Conservation (phyloP, 768 basidiomycete genomes). For the Suillus weaverae region DNA sequence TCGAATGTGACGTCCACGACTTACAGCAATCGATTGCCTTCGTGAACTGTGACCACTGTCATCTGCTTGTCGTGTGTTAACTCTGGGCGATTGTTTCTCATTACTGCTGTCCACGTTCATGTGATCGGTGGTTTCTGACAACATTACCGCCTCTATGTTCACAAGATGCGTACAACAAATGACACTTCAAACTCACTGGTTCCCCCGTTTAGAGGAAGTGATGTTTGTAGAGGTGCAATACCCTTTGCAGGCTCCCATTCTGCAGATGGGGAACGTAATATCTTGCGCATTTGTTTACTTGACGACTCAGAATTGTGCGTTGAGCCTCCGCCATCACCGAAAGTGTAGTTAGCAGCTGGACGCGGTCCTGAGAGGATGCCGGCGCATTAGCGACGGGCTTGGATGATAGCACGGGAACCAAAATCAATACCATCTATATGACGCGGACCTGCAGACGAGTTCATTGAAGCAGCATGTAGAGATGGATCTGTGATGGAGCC, state of each 20-base stretch:
- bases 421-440: conserved; percentile 23
- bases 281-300: conserved; percentile 48
- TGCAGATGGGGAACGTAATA: conserved; percentile 57
- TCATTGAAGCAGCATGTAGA: conserved; percentile 57
- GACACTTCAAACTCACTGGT: conserved; percentile 23
- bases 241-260: conserved; percentile 35
- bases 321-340: conserved; percentile 49
- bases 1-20: conserved; percentile 22
- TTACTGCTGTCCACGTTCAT: conserved; percentile 39
- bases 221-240: conserved; percentile 22
- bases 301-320: conserved; percentile 41
- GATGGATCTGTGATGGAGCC: conserved; percentile 85
- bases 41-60: conserved; percentile 71
- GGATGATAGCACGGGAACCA: conserved; percentile 12
- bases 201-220: conserved; percentile 20
- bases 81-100: conserved; percentile 29
- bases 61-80: conserved; percentile 39
- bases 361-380: conserved; percentile 47
- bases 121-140: conserved; percentile 32
- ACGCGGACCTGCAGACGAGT: conserved; percentile 18
- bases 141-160: conserved; percentile 18
- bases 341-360: conserved; percentile 67
- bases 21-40: conserved; percentile 69
- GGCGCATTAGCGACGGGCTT: conserved; percentile 28
- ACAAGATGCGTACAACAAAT: conserved; percentile 15